These are phyloP conservation scores for Prunus fruticosa DNA, from an alignment of 306 rosid genomes.

Conservation along the genomic window DNA sequence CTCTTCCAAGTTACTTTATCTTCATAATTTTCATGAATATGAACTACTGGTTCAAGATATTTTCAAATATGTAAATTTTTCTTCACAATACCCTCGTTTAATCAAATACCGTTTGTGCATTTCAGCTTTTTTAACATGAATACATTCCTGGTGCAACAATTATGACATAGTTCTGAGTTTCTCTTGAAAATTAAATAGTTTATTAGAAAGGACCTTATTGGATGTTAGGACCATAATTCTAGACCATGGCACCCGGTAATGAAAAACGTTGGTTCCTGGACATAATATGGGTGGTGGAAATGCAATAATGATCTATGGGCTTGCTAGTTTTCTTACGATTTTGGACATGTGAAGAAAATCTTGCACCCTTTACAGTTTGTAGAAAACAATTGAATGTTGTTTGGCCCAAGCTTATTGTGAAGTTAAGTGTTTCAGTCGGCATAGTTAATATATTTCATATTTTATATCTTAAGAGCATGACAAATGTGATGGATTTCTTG, in stretches of 20 bases:
- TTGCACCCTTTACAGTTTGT: too few species aligned
- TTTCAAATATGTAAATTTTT: background rate
- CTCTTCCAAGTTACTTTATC: background rate
- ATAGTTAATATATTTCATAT: background rate
- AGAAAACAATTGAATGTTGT: too few species aligned
- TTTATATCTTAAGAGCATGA: background rate
- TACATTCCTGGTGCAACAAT: background rate
- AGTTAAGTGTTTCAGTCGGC: background rate
- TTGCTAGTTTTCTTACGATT: background rate
- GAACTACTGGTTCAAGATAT: background rate
- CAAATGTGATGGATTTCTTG: background rate
- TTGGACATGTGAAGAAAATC: background rate
- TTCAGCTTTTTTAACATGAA: background rate
- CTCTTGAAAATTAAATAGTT: background rate
- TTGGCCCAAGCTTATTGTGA: background rate
- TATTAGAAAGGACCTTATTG: too few species aligned
- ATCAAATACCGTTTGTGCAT: slow-evolving; percentile 3
- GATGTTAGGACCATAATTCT: too few species aligned
- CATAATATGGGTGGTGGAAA: background rate
- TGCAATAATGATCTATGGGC: background rate
- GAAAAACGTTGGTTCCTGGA: too few species aligned
- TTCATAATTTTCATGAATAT: background rate
- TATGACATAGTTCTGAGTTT: background rate
- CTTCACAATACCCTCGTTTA: background rate
- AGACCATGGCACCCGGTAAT: too few species aligned